A percentile compares a stretch with the other conserved stretches of the same genome.
phyloP scores from a whole-genome alignment of 257 asterid species.

The Solanum lycopersicoides region DNA sequence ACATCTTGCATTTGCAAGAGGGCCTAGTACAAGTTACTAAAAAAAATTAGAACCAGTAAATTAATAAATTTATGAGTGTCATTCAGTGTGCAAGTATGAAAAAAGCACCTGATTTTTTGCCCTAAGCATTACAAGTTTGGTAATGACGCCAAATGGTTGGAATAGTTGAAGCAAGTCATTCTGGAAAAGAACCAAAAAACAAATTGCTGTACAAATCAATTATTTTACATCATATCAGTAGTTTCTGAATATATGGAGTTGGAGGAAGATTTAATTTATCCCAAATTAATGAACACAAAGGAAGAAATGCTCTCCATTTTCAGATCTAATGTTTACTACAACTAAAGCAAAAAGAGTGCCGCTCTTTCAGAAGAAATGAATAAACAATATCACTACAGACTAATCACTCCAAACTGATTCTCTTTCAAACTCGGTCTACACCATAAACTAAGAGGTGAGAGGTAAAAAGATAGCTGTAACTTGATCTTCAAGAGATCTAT shows the following conservation, averaged over 20 bases:
- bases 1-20: constrained; percentile 98
- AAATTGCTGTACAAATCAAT: background rate
- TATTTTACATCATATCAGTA: background rate
- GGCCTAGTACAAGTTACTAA: constrained; percentile 37
- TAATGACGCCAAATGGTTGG: constrained; percentile 92
- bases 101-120: constrained; percentile 87
- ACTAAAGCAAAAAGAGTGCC: background rate
- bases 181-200: constrained; percentile 25
- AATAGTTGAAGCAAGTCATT: constrained; percentile 94
- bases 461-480: background rate
- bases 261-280: background rate
- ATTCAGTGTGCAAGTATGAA: background rate
- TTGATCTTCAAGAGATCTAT: background rate
- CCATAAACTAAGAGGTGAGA: background rate
- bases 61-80: background rate
- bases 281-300: background rate
- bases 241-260: background rate
- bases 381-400: background rate
- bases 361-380: background rate
- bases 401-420: background rate
- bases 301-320: background rate
- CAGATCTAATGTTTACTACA: background rate
- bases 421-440: background rate
- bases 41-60: background rate
- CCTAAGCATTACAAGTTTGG: constrained; percentile 96